Evolutionary conservation across 495 filamentous ascomycete genomes (phyloP).

Genomic region (Neurospora sp.): DNA sequence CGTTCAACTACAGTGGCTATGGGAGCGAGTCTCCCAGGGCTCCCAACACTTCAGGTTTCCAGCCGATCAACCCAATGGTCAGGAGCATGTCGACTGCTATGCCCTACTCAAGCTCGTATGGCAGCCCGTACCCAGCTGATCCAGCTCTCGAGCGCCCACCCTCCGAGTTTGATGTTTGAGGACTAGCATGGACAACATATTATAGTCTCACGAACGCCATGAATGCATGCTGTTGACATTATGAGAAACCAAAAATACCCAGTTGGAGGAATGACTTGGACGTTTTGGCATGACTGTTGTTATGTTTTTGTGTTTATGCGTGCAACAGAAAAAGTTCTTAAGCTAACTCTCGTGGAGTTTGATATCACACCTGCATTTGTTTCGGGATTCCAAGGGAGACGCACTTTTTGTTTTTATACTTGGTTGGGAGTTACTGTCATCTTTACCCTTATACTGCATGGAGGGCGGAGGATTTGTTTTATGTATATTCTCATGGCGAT

Average conservation of each 20-base stretch:
- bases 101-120: constrained; percentile 9
- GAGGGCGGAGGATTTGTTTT: neutral
- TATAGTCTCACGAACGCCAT: neutral
- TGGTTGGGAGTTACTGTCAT: neutral
- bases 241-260: neutral
- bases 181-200: neutral
- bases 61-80: constrained; percentile 12
- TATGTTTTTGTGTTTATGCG: neutral
- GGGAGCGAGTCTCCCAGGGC: constrained; percentile 22
- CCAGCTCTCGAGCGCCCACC: constrained; percentile 6
- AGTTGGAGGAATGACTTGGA: neutral
- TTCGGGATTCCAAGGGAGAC: neutral
- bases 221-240: neutral
- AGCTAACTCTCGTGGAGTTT: neutral
- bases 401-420: neutral
- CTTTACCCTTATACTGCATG: neutral
- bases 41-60: constrained; percentile 10
- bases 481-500: neutral
- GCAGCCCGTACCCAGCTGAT: constrained; percentile 8
- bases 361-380: neutral
- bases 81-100: constrained; percentile 7
- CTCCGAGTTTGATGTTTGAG: constrained; percentile 16
- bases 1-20: constrained; percentile 21
- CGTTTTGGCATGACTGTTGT: neutral
- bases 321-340: neutral